These are phyloP conservation scores for Mallotus japonicus DNA, from an alignment of 441 rosid genomes.

Conservation along the genomic window DNA sequence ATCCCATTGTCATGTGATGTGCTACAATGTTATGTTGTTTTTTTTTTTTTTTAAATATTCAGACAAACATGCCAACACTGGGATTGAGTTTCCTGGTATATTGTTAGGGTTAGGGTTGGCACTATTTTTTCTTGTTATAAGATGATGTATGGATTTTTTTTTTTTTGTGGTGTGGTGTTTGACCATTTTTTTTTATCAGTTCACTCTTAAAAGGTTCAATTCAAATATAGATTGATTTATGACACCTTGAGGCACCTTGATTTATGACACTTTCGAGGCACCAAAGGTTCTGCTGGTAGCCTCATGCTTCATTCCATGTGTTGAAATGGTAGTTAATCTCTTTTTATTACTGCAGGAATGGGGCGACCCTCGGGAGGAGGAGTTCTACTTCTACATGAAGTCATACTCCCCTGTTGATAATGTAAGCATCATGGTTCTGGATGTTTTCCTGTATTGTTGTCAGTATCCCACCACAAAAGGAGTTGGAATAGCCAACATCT, in stretches of 20 bases:
- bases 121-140: background rate
- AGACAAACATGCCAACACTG: too few species aligned
- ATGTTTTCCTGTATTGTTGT: background rate
- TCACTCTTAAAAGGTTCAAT: background rate
- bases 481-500: background rate
- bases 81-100: too few species aligned
- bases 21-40: background rate
- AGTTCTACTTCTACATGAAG: conserved; percentile 83
- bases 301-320: background rate
- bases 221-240: background rate
- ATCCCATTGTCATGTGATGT: background rate
- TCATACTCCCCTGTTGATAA: conserved; percentile 95
- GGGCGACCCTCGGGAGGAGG: conserved; percentile 94
- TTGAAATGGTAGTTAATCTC: background rate
- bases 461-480: background rate
- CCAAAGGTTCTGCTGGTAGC: background rate
- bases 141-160: background rate
- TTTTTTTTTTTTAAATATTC: too few species aligned
- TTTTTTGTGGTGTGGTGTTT: background rate
- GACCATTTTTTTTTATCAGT: background rate
- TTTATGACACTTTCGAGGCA: background rate
- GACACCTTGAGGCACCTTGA: background rate
- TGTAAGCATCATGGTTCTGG: conserved; percentile 37
- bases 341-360: conserved; percentile 63
- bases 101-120: too few species aligned